Evolutionary conservation across 148 eudicot species (phyloP).

Genomic region (Spergularia marina): DNA sequence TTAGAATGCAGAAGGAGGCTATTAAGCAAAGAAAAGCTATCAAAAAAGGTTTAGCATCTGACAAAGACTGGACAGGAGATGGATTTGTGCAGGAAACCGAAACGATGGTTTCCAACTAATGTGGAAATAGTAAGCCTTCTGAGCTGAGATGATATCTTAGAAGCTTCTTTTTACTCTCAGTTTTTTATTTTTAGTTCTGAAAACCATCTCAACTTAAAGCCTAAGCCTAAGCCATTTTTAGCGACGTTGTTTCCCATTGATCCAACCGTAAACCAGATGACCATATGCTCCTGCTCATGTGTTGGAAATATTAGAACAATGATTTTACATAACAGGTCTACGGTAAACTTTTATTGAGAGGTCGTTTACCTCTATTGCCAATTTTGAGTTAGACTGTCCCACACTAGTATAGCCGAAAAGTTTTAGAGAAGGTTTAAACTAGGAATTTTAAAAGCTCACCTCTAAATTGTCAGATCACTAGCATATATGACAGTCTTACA

Average conservation of each 20-base stretch:
- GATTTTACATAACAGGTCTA: neutral
- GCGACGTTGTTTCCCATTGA: no score
- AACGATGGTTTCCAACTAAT: constrained; percentile 93
- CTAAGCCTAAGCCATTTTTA: no score
- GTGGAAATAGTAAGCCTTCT: constrained; percentile 9
- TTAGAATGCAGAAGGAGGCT: constrained; percentile 81
- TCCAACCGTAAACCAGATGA: no score
- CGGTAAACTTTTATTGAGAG: neutral
- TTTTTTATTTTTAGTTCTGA: no score
- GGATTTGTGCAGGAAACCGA: constrained; percentile 94
- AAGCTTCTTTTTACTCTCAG: neutral
- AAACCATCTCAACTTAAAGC: no score
- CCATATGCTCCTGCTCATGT: neutral
- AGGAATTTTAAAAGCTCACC: neutral
- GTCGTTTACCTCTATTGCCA: neutral
- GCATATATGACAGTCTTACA: neutral
- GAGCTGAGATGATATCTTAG: constrained; percentile 2
- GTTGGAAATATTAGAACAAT: neutral
- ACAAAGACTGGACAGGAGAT: constrained; percentile 99
- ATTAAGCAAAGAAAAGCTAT: constrained; percentile 67
- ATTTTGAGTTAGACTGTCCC: neutral
- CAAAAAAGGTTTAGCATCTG: constrained; percentile 81
- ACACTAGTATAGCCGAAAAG: neutral
- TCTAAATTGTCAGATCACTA: neutral
- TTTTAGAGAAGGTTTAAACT: neutral